phyloP scores from a whole-genome alignment of 495 filamentous ascomycete species.

The Penicillium herquei region DNA sequence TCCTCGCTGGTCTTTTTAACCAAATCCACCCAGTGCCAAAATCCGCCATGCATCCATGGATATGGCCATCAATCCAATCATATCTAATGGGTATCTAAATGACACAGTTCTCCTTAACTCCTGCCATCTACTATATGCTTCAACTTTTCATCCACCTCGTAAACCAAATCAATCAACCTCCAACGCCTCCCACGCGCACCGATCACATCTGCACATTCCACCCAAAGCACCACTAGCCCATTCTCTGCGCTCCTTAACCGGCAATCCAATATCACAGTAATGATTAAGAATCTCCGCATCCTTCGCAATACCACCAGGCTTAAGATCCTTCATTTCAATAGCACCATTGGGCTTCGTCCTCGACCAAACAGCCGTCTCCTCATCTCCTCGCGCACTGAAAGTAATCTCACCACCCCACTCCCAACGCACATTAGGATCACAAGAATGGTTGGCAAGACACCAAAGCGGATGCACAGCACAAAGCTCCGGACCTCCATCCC shows the following conservation, averaged over 20 bases:
- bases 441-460: constrained; percentile 88
- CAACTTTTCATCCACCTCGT: neutral
- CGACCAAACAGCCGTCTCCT: constrained; percentile 49
- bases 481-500: constrained; percentile 74
- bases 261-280: constrained; percentile 85
- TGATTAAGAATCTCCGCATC: constrained; percentile 88
- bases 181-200: constrained; percentile 64
- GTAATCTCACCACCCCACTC: constrained; percentile 87
- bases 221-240: constrained; percentile 85
- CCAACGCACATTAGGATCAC: constrained; percentile 91
- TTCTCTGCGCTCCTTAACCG: constrained; percentile 76
- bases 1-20: neutral
- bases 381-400: constrained; percentile 49
- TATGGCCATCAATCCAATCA: neutral
- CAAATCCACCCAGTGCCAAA: neutral
- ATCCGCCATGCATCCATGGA: neutral
- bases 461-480: constrained; percentile 75
- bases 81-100: neutral
- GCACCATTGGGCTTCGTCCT: constrained; percentile 21
- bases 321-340: constrained; percentile 16
- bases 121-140: neutral
- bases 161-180: constrained; percentile 14
- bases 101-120: neutral
- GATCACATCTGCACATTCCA: constrained; percentile 76
- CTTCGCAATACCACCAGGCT: constrained; percentile 57